Percentiles rank a stretch among this genome's conserved stretches.
These are phyloP conservation scores for Canavalia ensiformis DNA, from an alignment of 306 rosid species.

Conservation along the genomic window DNA sequence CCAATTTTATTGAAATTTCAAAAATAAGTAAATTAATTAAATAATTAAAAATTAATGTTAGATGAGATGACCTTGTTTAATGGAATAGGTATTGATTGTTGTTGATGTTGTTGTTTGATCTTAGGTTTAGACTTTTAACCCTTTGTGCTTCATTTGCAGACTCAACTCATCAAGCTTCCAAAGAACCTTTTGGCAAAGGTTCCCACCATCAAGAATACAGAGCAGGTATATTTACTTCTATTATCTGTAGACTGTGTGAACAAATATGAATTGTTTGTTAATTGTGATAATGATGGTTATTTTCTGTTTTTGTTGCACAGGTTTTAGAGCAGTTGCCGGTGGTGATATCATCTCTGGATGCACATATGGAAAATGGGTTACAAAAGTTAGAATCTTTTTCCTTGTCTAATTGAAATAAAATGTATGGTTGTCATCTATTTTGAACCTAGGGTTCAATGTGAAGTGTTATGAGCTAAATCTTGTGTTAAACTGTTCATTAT, in stretches of 20 bases:
- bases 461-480: background rate
- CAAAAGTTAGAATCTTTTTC: constrained; percentile 64
- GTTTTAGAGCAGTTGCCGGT: constrained; percentile 84
- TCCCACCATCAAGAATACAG: constrained; percentile 74
- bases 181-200: constrained; percentile 81
- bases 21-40: background rate
- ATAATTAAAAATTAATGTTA: constrained; percentile 2
- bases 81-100: constrained; percentile 6
- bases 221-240: constrained; percentile 59
- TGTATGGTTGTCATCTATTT: background rate
- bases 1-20: background rate
- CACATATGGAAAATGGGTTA: constrained; percentile 78
- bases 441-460: background rate
- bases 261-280: background rate
- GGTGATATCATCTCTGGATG: constrained; percentile 87
- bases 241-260: too few species aligned
- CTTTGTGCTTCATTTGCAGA: constrained; percentile 53
- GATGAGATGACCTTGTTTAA: background rate
- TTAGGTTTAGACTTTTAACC: constrained; percentile 3
- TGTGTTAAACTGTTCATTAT: constrained; percentile 33
- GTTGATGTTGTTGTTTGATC: constrained; percentile 28
- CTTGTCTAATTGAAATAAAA: constrained; percentile 5
- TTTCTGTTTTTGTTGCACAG: constrained; percentile 64
- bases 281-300: background rate
- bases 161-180: constrained; percentile 80